Evolutionary conservation across 2,329 filamentous ascomycete species (phyloP), one percentile per base, ranked within the genome.

Genomic region (Iodosphaeria phyllophila): DNA sequence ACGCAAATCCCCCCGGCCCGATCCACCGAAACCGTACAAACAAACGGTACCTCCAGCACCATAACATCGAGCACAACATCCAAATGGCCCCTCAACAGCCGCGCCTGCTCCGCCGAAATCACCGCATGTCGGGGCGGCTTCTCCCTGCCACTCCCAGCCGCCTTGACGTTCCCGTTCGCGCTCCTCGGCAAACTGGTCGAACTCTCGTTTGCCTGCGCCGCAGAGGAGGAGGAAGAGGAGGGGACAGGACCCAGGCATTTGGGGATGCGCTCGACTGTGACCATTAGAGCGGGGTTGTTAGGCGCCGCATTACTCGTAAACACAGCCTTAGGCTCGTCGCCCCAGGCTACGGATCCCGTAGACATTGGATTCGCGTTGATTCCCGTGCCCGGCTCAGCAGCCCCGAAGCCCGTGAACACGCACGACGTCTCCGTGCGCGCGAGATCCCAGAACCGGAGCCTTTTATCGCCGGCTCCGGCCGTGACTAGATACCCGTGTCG

Each of bases 391-490:
- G n/a, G n/a, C n/a, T n/a, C n/a, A n/a, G n/a, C n/a, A n/a, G n/a
- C n/a, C n/a, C n/a, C n/a, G 8, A 83, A 56, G 0, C 86, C 86
- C 43, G 78, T 92, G 34, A 91, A 74, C 9, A 93, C 64, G 28
- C 64, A 60, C 20, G 80, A 92, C 30, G 71, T 66, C 41, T 92
- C 82, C 7, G 80, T 62, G 7, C 73, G 72, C 7, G 69, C 60
- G 9, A 89, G 60, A 42, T 98, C 86, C 89, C 89, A 98, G 51
- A 91, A 95, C 7, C 89, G 71, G 11, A 98, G 65, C 48, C 79
- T 89, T 51, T 77, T 80, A 48, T 95, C 89, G n/a, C n/a, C n/a
- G 8, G 78, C 78, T 0, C 86, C 86, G 11, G 75, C 84, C 1
- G 82, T 89, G 18, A 98, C 55, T 23, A 93, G 66, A 44, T 89